Conservation (phyloP, 1,139 yeast genomes). For the Yamadazyma sp. region DNA sequence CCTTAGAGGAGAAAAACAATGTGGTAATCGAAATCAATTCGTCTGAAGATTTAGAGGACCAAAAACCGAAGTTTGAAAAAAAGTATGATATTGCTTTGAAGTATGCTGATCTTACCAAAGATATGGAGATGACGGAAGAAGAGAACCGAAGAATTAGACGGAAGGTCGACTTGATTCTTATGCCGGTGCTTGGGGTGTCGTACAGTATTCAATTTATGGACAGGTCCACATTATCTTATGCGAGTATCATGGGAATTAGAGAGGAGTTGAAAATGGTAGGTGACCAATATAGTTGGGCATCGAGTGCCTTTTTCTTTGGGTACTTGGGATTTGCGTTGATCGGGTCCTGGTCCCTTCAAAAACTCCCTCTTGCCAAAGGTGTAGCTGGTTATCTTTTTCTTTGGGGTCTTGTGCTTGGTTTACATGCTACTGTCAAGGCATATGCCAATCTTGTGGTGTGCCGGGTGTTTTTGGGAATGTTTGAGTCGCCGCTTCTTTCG, state of each 20-base stretch:
- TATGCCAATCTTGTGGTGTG: conserved; percentile 25
- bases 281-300: conserved; percentile 53
- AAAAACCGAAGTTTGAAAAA: neutral
- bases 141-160: conserved; percentile 19
- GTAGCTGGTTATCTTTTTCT: conserved; percentile 19
- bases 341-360: conserved; percentile 38
- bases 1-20: conserved; percentile 5
- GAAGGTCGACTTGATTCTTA: conserved; percentile 52
- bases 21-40: conserved; percentile 7
- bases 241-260: conserved; percentile 59
- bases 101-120: conserved; percentile 8
- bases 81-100: conserved; percentile 7
- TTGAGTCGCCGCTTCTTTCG: conserved; percentile 30
- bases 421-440: conserved; percentile 22
- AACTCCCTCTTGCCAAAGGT: conserved; percentile 24
- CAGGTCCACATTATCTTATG: conserved; percentile 55
- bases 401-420: conserved; percentile 26
- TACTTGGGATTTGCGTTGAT: conserved; percentile 47
- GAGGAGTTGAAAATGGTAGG: conserved; percentile 34
- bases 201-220: conserved; percentile 64
- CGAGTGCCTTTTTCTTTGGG: conserved; percentile 55
- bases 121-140: conserved; percentile 8
- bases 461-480: conserved; percentile 47
- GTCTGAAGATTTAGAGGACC: conserved; percentile 6
- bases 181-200: conserved; percentile 53